Conservation (phyloP, 2,329 filamentous ascomycete genomes). For the Exophiala sp. region DNA sequence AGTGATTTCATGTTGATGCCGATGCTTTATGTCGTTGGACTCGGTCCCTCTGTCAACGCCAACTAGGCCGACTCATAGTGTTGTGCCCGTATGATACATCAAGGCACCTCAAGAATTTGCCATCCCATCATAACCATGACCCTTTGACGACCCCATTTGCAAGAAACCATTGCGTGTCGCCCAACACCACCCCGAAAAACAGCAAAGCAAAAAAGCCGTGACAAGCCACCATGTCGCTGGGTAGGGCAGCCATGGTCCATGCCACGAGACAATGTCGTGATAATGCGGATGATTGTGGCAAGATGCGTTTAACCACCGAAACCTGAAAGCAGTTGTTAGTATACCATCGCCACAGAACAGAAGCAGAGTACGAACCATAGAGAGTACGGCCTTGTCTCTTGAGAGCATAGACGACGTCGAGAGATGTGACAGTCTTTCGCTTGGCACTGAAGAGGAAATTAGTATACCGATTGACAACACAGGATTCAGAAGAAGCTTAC, state of each 20-base stretch:
- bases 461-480: slow-evolving; percentile 58
- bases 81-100: slow-evolving; percentile 27
- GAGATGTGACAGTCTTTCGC: slow-evolving; percentile 52
- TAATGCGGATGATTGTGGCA: slow-evolving; percentile 6
- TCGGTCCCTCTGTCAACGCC: slow-evolving; percentile 23
- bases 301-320: slow-evolving; percentile 64
- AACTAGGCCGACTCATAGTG: slow-evolving; percentile 19
- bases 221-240: slow-evolving; percentile 12
- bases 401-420: slow-evolving; percentile 59
- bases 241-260: slow-evolving; percentile 11
- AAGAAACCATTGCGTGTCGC: slow-evolving; percentile 25
- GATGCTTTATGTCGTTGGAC: slow-evolving; percentile 19
- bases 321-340: slow-evolving; percentile 11
- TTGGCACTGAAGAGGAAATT: slow-evolving; percentile 64
- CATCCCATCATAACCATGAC: slow-evolving; percentile 27
- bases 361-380: slow-evolving; percentile 55
- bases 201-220: slow-evolving; percentile 20
- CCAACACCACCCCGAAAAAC: slow-evolving; percentile 23
- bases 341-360: neutral
- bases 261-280: slow-evolving; percentile 17
- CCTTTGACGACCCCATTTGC: slow-evolving; percentile 20
- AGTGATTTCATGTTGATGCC: slow-evolving; percentile 22
- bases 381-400: slow-evolving; percentile 65
- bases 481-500: slow-evolving; percentile 33
- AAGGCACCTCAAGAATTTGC: slow-evolving; percentile 22